phyloP scores from a whole-genome alignment of 345 rosid genomes.

The Salix exigua region DNA sequence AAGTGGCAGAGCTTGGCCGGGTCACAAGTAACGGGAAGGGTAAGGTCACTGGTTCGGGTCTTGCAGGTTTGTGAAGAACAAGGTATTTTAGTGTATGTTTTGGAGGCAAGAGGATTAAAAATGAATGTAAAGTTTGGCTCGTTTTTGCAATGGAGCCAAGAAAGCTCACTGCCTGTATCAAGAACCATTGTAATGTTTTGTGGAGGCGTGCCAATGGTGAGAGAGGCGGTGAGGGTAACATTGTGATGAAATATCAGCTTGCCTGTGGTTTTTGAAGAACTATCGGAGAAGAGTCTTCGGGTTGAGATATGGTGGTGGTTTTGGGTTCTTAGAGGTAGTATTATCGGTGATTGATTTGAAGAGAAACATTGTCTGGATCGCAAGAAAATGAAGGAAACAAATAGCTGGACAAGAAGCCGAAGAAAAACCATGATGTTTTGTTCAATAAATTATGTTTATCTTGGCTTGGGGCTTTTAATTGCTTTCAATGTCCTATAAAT shows the following conservation, averaged over 20 bases:
- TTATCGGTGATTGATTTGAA: slow-evolving; percentile 29
- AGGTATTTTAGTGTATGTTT: slow-evolving; percentile 40
- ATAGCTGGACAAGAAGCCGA: background rate
- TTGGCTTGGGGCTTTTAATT: background rate
- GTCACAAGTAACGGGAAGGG: slow-evolving; percentile 48
- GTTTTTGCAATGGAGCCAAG: slow-evolving; percentile 63
- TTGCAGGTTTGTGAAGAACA: slow-evolving; percentile 49
- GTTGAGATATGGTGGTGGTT: slow-evolving; percentile 7
- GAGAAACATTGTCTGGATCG: slow-evolving; percentile 25
- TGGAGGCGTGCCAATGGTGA: slow-evolving; percentile 63
- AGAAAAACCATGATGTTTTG: slow-evolving; percentile 18
- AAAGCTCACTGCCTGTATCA: slow-evolving; percentile 76
- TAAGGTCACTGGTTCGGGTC: slow-evolving; percentile 47
- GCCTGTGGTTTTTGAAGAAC: slow-evolving; percentile 20
- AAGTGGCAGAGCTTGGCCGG: slow-evolving; percentile 46
- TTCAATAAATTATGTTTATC: background rate
- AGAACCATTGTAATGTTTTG: slow-evolving; percentile 62
- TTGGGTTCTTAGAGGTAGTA: slow-evolving; percentile 49
- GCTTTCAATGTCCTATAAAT: background rate
- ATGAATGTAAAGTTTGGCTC: slow-evolving; percentile 26
- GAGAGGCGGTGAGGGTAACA: slow-evolving; percentile 57
- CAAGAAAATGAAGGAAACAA: slow-evolving; percentile 27
- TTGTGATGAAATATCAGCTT: slow-evolving; percentile 50
- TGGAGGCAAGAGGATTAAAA: slow-evolving; percentile 43
- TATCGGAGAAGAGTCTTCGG: slow-evolving; percentile 16